Conservation (phyloP, 2,329 filamentous ascomycete genomes). For the Biscogniauxia marginata region DNA sequence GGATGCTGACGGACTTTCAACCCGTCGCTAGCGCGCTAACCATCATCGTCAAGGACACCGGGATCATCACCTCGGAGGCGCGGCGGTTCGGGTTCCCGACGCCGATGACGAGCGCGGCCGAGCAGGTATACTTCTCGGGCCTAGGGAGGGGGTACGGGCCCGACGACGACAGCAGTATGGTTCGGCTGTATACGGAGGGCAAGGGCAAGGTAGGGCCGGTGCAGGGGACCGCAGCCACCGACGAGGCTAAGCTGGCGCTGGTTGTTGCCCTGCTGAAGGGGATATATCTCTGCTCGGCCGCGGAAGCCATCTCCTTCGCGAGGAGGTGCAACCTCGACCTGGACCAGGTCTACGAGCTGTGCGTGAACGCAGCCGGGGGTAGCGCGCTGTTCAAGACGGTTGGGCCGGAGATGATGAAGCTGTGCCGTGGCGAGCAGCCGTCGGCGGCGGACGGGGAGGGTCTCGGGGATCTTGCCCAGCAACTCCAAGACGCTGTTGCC, state of each 20-base stretch:
- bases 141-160: conserved; percentile 54
- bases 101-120: conserved; percentile 60
- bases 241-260: conserved; percentile 38
- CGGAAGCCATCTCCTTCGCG: conserved; percentile 44
- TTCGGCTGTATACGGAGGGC: conserved; percentile 43
- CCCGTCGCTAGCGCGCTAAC: conserved; percentile 58
- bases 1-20: conserved; percentile 53
- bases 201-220: conserved; percentile 33
- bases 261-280: conserved; percentile 41
- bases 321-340: conserved; percentile 41
- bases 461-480: conserved; percentile 31
- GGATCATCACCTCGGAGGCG: conserved; percentile 67
- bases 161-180: conserved; percentile 44
- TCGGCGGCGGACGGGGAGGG: conserved; percentile 18
- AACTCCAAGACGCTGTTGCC: conserved; percentile 38
- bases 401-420: conserved; percentile 39
- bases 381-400: conserved; percentile 38
- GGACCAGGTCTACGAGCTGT: conserved; percentile 45
- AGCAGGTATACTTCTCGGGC: conserved; percentile 63
- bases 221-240: conserved; percentile 26
- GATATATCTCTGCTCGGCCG: conserved; percentile 43
- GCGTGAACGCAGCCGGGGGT: conserved; percentile 45
- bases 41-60: conserved; percentile 60
- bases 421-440: conserved; percentile 28
- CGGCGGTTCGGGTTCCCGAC: conserved; percentile 56